phyloP scores from a whole-genome alignment of 148 eudicot genomes.

The Nyssa sinensis region DNA sequence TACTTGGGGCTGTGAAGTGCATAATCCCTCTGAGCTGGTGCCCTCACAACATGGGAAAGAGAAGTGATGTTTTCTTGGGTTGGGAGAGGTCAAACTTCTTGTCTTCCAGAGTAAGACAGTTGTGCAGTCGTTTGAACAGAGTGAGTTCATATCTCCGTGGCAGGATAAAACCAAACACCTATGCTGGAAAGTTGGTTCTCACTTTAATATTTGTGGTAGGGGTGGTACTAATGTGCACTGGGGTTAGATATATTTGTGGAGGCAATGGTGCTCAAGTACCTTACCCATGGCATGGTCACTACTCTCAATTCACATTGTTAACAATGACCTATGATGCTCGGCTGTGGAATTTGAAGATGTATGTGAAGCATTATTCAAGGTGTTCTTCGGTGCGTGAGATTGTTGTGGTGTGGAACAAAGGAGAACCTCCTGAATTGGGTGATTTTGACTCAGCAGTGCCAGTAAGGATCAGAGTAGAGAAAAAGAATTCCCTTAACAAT shows the following conservation, averaged over 20 bases:
- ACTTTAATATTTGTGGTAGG: slow-evolving; percentile 40
- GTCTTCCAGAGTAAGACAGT: slow-evolving; percentile 54
- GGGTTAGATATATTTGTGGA: slow-evolving; percentile 59
- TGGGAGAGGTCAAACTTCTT: slow-evolving; percentile 59
- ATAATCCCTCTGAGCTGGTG: slow-evolving; percentile 85
- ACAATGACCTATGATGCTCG: slow-evolving; percentile 97
- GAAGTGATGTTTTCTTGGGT: slow-evolving; percentile 61
- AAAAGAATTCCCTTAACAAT: slow-evolving; percentile 80
- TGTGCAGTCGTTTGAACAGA: slow-evolving; percentile 66
- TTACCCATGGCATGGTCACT: slow-evolving; percentile 59
- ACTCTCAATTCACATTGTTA: slow-evolving; percentile 83
- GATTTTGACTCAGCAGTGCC: slow-evolving; percentile 94
- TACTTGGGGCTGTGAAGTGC: slow-evolving; percentile 74
- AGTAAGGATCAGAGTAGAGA: slow-evolving; percentile 73
- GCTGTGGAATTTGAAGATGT: slow-evolving; percentile 87
- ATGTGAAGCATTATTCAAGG: slow-evolving; percentile 81
- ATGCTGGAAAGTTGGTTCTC: slow-evolving; percentile 48
- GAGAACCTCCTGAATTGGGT: slow-evolving; percentile 50
- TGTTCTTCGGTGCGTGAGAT: slow-evolving; percentile 93
- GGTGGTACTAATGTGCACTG: slow-evolving; percentile 56
- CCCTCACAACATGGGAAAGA: slow-evolving; percentile 68
- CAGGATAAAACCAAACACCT: slow-evolving; percentile 63
- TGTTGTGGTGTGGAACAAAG: slow-evolving; percentile 94
- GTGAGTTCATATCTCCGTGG: slow-evolving; percentile 49
- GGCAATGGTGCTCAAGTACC: slow-evolving; percentile 83